Percentiles rank a stretch among this genome's conserved stretches.
phyloP scores from a whole-genome alignment of 2,329 filamentous ascomycete species.

The Trichoderma citrinoviride region DNA sequence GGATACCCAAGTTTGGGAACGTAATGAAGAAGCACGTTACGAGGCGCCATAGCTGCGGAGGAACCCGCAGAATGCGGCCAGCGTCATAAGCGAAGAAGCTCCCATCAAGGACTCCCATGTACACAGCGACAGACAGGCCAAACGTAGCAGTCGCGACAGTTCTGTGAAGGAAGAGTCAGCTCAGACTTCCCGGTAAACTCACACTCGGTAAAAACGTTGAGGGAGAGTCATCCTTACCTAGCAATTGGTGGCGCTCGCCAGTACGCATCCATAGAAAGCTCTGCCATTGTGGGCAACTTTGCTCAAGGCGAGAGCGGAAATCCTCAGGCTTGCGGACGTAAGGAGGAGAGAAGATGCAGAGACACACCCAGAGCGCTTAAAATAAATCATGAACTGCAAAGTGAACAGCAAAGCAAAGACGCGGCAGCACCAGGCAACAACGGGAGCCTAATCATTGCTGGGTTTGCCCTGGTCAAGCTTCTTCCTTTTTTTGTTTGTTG shows the following conservation, averaged over 20 bases:
- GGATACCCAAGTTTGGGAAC: conserved; percentile 44
- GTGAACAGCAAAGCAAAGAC: conserved; percentile 25
- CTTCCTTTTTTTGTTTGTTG: neutral
- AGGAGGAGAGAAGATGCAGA: neutral
- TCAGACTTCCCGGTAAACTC: neutral
- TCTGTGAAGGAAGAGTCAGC: conserved; percentile 45
- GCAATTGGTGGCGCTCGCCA: conserved; percentile 43
- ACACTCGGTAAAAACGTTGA: neutral
- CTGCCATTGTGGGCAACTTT: conserved; percentile 37
- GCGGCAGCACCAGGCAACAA: conserved; percentile 31
- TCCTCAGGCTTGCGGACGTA: conserved; percentile 5
- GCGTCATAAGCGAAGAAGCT: conserved; percentile 53
- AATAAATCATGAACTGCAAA: conserved; percentile 19
- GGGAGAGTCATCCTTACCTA: conserved; percentile 36
- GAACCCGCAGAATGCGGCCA: conserved; percentile 51
- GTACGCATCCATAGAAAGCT: conserved; percentile 36
- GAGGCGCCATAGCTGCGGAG: conserved; percentile 45
- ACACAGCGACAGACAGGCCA: conserved; percentile 57
- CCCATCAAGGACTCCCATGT: conserved; percentile 52
- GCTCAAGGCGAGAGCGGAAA: conserved; percentile 25
- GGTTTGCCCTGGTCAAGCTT: conserved; percentile 34
- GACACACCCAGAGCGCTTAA: conserved; percentile 20
- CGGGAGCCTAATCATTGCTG: conserved; percentile 33
- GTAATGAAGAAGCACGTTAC: conserved; percentile 45
- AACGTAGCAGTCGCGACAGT: conserved; percentile 63